Base-by-base conservation (phyloP, 1,284 basidiomycete species). In the Chiua sp. region DNA sequence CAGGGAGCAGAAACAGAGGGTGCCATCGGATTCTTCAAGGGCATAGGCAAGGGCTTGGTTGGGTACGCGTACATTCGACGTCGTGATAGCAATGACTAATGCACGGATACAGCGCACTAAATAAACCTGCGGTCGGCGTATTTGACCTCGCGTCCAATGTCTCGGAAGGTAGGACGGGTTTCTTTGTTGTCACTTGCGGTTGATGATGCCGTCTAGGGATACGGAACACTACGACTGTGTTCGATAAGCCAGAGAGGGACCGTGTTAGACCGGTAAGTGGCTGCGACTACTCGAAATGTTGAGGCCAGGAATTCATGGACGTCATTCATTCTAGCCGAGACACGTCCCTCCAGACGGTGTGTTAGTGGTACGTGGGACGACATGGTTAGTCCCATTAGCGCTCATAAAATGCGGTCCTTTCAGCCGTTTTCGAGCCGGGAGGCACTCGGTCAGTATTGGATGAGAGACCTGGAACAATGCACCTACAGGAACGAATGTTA, bases 141-240 rank as follows among this genome's bases (percentile, higher is more conserved):
- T 97, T 99, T 72, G 98, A 99, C 77, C 85, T 99, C 49, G 93
- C 96, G 5, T 92, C 96, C 33, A 98, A 97, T 69, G 89, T 98
- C 30, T 91, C 93, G n/a, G 97, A 98, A 83, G 96, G 96, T 83
- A 70, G 8, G 3, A 3, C 51, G 65, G 33, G n/a, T n/a, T 42
- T 32, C 13, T 3, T 30, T 20, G 65, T 37, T 26, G 4, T 53
- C n/a, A 20, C 37, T 47, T 23, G n/a, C 28, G 51, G 22, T 58
- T 22, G 15, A 20, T 65, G 53, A 69, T 59, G 12, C 26, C 55
- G 37, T 7, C 51, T 28, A 68, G 93, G 93, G 32, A 95, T 98
- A 64, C 87, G 98, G 47, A 99, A 99, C 72, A 99, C 98, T 0
- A 99, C 98, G 0, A 98, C 95, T 4, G 97, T 98, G 2, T 99